A percentile compares a stretch with the other conserved stretches of the same genome.
Evolutionary conservation across 1,284 basidiomycete species (phyloP).

Genomic region (Athelia psychrophila): DNA sequence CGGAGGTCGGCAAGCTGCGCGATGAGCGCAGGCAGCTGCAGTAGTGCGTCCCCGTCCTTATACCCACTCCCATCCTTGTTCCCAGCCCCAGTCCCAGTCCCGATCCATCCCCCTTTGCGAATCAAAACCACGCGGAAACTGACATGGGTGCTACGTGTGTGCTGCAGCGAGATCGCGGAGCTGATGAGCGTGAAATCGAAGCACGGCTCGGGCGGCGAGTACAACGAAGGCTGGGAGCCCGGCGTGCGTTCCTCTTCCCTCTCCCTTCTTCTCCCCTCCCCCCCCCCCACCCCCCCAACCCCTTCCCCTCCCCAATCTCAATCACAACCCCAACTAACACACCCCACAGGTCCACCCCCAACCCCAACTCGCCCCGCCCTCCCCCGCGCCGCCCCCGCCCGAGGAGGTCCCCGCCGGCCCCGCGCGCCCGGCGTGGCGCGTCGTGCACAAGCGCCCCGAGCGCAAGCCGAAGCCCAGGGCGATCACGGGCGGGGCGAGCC

Average conservation of each 20-base stretch:
- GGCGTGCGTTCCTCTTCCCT: conserved; percentile 32
- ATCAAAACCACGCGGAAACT: conserved; percentile 5
- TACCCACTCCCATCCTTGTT: neutral
- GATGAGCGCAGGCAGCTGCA: conserved; percentile 70
- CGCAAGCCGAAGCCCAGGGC: conserved; percentile 37
- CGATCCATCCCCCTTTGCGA: neutral
- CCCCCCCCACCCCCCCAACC: conserved; percentile 6
- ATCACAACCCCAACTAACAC: conserved; percentile 19
- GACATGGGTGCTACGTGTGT: neutral
- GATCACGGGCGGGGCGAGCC: conserved; percentile 22
- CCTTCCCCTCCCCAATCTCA: no score
- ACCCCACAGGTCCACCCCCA: conserved; percentile 10
- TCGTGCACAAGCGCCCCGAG: conserved; percentile 59
- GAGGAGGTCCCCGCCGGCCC: conserved; percentile 39
- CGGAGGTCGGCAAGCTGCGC: conserved; percentile 71
- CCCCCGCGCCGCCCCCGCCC: conserved; percentile 29
- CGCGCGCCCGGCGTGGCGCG: conserved; percentile 68
- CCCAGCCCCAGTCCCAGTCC: no score
- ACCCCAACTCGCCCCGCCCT: conserved; percentile 30
- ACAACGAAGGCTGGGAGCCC: conserved; percentile 62
- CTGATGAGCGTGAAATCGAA: conserved; percentile 75
- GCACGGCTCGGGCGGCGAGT: conserved; percentile 68
- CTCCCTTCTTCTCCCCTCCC: conserved; percentile 3
- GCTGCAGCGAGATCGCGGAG: conserved; percentile 66
- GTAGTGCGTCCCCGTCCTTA: conserved; percentile 45